A percentile compares a stretch with the other conserved stretches of the same genome.
Evolutionary conservation across 371 early-diverging fungal species (phyloP).

Genomic region (Phascolomyces articulosus): DNA sequence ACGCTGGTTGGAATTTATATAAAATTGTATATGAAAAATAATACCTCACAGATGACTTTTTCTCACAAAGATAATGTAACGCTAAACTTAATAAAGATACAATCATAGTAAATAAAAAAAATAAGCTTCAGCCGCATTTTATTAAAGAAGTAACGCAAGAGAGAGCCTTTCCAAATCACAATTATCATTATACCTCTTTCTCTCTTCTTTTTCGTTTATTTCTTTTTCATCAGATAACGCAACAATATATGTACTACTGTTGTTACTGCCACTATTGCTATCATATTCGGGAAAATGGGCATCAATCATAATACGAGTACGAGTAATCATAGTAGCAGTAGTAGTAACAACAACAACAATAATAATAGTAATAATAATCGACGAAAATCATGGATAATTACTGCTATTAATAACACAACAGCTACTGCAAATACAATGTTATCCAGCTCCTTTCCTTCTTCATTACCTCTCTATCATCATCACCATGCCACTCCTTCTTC

Average conservation of each 20-base stretch:
- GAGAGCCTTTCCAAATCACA: no score
- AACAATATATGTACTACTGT: not conserved
- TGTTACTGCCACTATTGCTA: no score
- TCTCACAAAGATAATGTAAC: not conserved
- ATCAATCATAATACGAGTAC: no score
- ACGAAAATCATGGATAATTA: slow-evolving; percentile 1
- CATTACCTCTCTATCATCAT: no score
- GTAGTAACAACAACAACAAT: not conserved
- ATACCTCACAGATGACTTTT: not conserved
- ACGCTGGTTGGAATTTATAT: not conserved
- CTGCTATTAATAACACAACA: not conserved
- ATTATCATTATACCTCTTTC: not conserved
- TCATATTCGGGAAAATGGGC: no score
- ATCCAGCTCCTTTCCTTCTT: no score
- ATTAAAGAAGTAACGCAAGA: not conserved
- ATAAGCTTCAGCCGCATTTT: not conserved
- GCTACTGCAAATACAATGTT: no score
- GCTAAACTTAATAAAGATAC: not conserved
- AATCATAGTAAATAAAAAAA: not conserved
- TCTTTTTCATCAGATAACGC: not conserved
- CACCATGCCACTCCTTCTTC: no score
- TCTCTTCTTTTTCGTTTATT: not conserved
- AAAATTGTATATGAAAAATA: no score
- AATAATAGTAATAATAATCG: not conserved
- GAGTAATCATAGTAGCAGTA: no score